Conservation (phyloP, 176 grass and related monocot genomes). For the Paspalum vaginatum region DNA sequence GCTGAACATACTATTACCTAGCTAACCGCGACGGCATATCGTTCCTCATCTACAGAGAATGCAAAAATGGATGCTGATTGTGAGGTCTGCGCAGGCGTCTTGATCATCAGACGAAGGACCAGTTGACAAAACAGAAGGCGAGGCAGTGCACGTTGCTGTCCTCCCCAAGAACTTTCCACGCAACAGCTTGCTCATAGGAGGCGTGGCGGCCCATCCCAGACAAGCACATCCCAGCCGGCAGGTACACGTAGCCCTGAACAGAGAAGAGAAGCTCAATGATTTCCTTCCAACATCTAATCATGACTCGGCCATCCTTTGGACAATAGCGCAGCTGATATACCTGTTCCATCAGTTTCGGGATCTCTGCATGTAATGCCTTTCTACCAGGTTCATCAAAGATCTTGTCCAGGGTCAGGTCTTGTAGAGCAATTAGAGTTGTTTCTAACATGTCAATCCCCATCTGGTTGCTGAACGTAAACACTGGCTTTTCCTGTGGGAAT, state of each 20-base stretch:
- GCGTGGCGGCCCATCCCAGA: slow-evolving; percentile 96
- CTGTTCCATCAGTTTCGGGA: slow-evolving; percentile 97
- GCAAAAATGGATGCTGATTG: slow-evolving; percentile 44
- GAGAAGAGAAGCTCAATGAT: neutral
- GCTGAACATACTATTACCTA: slow-evolving; percentile 18
- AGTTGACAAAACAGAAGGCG: slow-evolving; percentile 91
- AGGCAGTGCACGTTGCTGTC: slow-evolving; percentile 80
- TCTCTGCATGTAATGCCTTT: slow-evolving; percentile 62
- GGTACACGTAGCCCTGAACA: slow-evolving; percentile 77
- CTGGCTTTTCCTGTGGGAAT: slow-evolving; percentile 71
- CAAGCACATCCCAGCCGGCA: slow-evolving; percentile 75
- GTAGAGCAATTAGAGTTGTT: slow-evolving; percentile 86
- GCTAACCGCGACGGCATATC: neutral
- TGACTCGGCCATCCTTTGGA: neutral
- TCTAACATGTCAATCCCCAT: slow-evolving; percentile 98
- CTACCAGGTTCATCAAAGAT: slow-evolving; percentile 85
- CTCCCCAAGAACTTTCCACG: slow-evolving; percentile 81
- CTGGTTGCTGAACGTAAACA: slow-evolving; percentile 95
- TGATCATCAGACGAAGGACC: slow-evolving; percentile 71
- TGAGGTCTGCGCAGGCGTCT: neutral
- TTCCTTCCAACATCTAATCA: neutral
- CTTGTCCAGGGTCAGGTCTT: slow-evolving; percentile 94
- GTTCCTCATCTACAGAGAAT: slow-evolving; percentile 11
- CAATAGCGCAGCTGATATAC: slow-evolving; percentile 34
- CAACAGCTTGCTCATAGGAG: slow-evolving; percentile 78